Percentiles rank a stretch among this genome's conserved stretches.
Conservation (phyloP, 768 basidiomycete species). For the Ramaria sp. region DNA sequence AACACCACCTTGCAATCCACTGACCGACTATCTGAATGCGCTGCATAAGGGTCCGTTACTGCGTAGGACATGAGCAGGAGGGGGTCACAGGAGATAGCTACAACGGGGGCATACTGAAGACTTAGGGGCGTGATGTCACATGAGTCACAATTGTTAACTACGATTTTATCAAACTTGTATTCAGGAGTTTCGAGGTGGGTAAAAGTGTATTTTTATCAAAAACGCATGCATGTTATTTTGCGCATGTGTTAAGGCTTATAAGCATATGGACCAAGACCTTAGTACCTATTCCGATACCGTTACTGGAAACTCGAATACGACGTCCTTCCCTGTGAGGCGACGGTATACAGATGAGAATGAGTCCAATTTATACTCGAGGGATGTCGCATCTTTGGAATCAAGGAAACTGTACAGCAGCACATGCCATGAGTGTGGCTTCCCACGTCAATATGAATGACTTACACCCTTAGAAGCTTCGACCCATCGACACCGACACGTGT, state of each 20-base stretch:
- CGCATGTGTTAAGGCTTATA: neutral
- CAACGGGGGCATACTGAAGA: slow-evolving; percentile 9
- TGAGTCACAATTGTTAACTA: too few relatives aligned
- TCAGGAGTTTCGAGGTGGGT: neutral
- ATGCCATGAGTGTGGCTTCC: neutral
- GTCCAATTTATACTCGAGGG: slow-evolving; percentile 99
- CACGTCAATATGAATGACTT: slow-evolving; percentile 26
- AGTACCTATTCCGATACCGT: slow-evolving; percentile 53
- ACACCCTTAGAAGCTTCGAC: slow-evolving; percentile 96
- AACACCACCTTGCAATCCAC: slow-evolving; percentile 93
- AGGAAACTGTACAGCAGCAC: slow-evolving; percentile 56
- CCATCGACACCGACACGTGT: slow-evolving; percentile 91
- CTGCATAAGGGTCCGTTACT: slow-evolving; percentile 1
- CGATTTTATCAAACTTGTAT: too few relatives aligned
- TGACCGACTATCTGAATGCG: slow-evolving; percentile 1
- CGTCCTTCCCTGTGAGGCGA: slow-evolving; percentile 92
- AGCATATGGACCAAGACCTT: slow-evolving; percentile 19
- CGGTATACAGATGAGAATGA: slow-evolving; percentile 98
- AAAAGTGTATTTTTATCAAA: neutral
- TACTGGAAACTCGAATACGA: slow-evolving; percentile 86
- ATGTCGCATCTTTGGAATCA: slow-evolving; percentile 95
- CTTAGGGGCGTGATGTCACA: slow-evolving; percentile 7
- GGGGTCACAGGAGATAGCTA: neutral
- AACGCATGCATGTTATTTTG: neutral
- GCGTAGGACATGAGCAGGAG: slow-evolving; percentile 6